These are phyloP conservation scores for Scheffersomyces amazonensis DNA, from an alignment of 805 yeast species.

Conservation along the genomic window DNA sequence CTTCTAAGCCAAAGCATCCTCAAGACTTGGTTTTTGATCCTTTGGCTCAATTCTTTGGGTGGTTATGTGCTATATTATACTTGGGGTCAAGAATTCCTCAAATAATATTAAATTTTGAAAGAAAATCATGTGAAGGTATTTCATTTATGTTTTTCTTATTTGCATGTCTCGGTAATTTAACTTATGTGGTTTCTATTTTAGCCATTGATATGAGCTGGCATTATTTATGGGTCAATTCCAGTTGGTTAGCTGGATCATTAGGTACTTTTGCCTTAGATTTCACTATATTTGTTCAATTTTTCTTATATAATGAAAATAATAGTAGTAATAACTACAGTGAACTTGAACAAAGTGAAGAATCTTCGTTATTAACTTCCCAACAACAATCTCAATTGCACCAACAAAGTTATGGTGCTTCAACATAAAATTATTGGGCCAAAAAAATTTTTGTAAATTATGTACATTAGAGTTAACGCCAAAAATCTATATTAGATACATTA, in stretches of 20 bases:
- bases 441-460: too few relatives aligned
- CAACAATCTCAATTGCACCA: constrained; percentile 2
- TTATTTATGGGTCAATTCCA: constrained; percentile 76
- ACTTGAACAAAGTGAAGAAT: constrained; percentile 9
- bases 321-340: constrained; percentile 21
- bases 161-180: constrained; percentile 91
- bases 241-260: constrained; percentile 89
- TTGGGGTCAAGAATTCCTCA: constrained; percentile 93
- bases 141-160: constrained; percentile 90
- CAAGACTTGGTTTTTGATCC: constrained; percentile 62
- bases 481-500: too few relatives aligned
- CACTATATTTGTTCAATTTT: constrained; percentile 81
- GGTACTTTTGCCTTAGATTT: constrained; percentile 87
- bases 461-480: too few relatives aligned
- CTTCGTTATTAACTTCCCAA: constrained; percentile 4
- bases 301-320: constrained; percentile 55
- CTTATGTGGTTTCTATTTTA: constrained; percentile 84
- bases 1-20: constrained; percentile 22
- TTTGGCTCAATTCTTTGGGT: constrained; percentile 85
- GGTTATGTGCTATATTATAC: constrained; percentile 70
- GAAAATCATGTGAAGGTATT: constrained; percentile 94
- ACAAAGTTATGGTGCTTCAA: not conserved
- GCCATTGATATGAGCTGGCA: constrained; percentile 67
- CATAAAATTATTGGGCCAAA: too few relatives aligned
- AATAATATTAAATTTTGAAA: constrained; percentile 74